Evolutionary conservation across 1,284 basidiomycete species (phyloP).

Genomic region (Leccinum pachyderme): DNA sequence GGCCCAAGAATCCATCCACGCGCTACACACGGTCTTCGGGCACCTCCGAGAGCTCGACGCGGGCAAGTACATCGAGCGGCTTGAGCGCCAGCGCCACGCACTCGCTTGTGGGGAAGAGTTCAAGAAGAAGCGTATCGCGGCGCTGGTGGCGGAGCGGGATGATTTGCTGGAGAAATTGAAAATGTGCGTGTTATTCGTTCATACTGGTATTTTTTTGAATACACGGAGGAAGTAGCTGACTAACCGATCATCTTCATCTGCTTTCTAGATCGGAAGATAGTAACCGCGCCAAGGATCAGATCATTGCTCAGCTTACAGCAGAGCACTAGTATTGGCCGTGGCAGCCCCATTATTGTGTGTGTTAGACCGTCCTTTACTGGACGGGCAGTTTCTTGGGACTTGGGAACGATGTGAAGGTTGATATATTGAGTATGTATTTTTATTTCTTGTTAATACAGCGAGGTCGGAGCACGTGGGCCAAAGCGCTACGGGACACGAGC

Average conservation of each 20-base stretch:
- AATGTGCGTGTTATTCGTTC: conserved; percentile 11
- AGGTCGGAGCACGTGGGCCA: not conserved
- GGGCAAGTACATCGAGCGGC: conserved; percentile 36
- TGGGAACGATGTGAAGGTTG: not conserved
- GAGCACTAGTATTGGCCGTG: not conserved
- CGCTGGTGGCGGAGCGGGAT: conserved; percentile 35
- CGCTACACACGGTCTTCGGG: not conserved
- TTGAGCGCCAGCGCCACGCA: conserved; percentile 41
- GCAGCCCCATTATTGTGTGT: not conserved
- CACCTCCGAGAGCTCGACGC: conserved; percentile 10
- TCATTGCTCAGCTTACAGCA: conserved; percentile 9
- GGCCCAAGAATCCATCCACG: not conserved
- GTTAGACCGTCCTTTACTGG: not conserved
- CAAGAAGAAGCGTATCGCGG: conserved; percentile 39
- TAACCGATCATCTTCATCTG: not conserved
- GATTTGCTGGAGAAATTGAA: conserved; percentile 16
- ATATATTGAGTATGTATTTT: not conserved
- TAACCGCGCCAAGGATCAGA: conserved; percentile 7
- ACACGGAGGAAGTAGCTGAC: not conserved
- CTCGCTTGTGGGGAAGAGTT: conserved; percentile 37
- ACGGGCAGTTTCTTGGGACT: not conserved
- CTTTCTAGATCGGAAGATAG: conserved; percentile 12
- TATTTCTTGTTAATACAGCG: not conserved
- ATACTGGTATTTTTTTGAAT: not conserved
- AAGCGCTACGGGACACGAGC: not conserved